Percentiles rank a stretch among this genome's conserved stretches.
These are phyloP conservation scores for Canariomyces notabilis DNA, from an alignment of 2,329 filamentous ascomycete genomes.

Conservation along the genomic window DNA sequence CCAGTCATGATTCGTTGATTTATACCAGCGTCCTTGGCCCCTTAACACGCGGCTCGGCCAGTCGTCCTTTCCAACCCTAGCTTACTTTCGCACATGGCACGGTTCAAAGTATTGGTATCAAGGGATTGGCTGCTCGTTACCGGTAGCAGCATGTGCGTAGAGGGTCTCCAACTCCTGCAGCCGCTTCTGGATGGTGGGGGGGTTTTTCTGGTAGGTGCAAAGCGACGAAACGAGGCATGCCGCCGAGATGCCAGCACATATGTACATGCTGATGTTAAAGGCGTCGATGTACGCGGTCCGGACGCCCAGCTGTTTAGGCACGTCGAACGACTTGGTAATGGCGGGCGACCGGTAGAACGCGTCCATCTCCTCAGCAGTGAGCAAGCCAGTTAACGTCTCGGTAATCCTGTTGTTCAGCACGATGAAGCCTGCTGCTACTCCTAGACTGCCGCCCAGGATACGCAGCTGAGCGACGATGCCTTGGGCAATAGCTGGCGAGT, in stretches of 20 bases:
- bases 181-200: slow-evolving; percentile 21
- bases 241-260: slow-evolving; percentile 19
- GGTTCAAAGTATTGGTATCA: too few relatives aligned
- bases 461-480: slow-evolving; percentile 24
- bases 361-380: slow-evolving; percentile 16
- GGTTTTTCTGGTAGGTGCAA: slow-evolving; percentile 21
- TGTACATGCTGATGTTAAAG: slow-evolving; percentile 21
- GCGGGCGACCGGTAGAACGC: slow-evolving; percentile 21
- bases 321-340: slow-evolving; percentile 12
- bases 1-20: too few relatives aligned
- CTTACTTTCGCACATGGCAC: too few relatives aligned
- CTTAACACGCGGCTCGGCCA: too few relatives aligned
- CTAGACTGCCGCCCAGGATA: slow-evolving; percentile 27
- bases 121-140: too few relatives aligned
- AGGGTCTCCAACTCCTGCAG: slow-evolving; percentile 11
- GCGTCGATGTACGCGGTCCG: slow-evolving; percentile 19
- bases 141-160: too few relatives aligned
- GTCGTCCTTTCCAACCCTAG: too few relatives aligned
- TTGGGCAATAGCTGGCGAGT: slow-evolving; percentile 16
- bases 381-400: slow-evolving; percentile 9
- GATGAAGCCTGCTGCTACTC: slow-evolving; percentile 24
- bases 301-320: slow-evolving; percentile 15
- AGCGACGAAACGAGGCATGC: slow-evolving; percentile 14
- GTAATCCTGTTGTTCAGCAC: slow-evolving; percentile 22
- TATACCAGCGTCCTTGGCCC: too few relatives aligned